Evolutionary conservation across 768 basidiomycete genomes (phyloP), one percentile per base, ranked within the genome.

Genomic region (Hirschioporus abietinus): DNA sequence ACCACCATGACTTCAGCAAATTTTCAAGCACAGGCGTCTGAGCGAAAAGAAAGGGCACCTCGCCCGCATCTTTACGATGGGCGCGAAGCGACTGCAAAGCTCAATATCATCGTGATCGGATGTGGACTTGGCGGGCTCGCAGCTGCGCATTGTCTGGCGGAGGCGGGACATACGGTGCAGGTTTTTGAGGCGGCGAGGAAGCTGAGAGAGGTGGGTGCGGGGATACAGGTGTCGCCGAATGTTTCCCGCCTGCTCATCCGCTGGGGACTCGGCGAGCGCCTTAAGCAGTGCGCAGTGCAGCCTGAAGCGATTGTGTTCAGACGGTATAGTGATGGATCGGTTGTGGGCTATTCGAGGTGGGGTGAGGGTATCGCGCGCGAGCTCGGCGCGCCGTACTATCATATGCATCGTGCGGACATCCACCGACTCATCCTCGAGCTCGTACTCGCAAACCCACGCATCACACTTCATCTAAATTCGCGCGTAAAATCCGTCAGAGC

Each of bases 191-290:
- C 78, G 27, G 79, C 80, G 1, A 36, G 71, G 17, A 74, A 71
- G 1, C 74, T 81, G 1, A 77, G 78, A n/a, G 80, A 81, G 64
- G 78, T 80, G 42, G 79, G 79, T 67, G 79, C 79, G 0, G 79
- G 79, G 64, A 80, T 81, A 69, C 79, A 81, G 67, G 78, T 81
- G 63, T 72, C 79, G 6, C 80, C 80, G 7, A 81, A 81, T 68
- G 71, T 78, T 59, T 73, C 74, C 35, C 76, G 79, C 12, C 72
- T 81, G 2, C 71, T 81, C 24, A 60, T 68, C 5, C 71, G 77
- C n/a, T 81, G 80, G 79, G 80, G 80, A 4, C 73, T 79, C 57
- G 76, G 72, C 0, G 67, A 74, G 25, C 70, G 66, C 5, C 72
- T 81, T 35, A 72, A 70, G 35, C 62, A 70, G n/a, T 69, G 72